phyloP scores from a whole-genome alignment of 257 asterid genomes.

The Phtheirospermum japonicum region DNA sequence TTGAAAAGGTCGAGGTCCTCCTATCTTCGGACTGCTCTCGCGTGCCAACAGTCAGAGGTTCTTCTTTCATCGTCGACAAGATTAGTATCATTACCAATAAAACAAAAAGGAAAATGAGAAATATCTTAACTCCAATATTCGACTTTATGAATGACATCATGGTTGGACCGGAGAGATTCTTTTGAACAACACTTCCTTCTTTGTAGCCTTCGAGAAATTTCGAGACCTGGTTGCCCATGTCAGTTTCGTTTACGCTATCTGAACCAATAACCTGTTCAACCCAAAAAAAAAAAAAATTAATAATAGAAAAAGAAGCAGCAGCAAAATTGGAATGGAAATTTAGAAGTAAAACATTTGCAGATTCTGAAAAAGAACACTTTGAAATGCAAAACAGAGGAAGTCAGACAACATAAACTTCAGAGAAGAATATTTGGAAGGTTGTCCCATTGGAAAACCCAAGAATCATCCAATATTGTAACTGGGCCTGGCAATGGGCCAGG shows the following conservation, averaged over 20 bases:
- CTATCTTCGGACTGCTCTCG: conserved; percentile 34
- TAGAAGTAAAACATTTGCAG: not conserved
- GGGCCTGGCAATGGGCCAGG: not conserved
- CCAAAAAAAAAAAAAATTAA: conserved; percentile 12
- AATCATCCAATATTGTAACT: not conserved
- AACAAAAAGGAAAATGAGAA: conserved; percentile 39
- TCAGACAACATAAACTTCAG: not conserved
- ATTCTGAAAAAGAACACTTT: not conserved
- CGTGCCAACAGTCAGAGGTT: conserved; percentile 53
- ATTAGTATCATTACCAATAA: conserved; percentile 43
- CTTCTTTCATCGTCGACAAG: conserved; percentile 36
- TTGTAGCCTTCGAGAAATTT: conserved; percentile 68
- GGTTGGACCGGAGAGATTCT: conserved; percentile 48
- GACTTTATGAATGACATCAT: conserved; percentile 52
- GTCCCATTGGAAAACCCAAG: not conserved
- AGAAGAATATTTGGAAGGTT: not conserved
- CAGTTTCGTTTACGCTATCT: conserved; percentile 61
- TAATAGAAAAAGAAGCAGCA: too few relatives aligned
- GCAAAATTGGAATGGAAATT: not conserved
- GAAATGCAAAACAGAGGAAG: not conserved
- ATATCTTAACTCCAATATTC: conserved; percentile 39
- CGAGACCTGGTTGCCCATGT: conserved; percentile 53
- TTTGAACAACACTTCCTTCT: conserved; percentile 63
- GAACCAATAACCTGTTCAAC: conserved; percentile 62
- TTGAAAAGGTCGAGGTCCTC: conserved; percentile 34